Evolutionary conservation across 306 rosid genomes (phyloP), one percentile per base, ranked within the genome.

Genomic region (Lathyrus oleraceus): DNA sequence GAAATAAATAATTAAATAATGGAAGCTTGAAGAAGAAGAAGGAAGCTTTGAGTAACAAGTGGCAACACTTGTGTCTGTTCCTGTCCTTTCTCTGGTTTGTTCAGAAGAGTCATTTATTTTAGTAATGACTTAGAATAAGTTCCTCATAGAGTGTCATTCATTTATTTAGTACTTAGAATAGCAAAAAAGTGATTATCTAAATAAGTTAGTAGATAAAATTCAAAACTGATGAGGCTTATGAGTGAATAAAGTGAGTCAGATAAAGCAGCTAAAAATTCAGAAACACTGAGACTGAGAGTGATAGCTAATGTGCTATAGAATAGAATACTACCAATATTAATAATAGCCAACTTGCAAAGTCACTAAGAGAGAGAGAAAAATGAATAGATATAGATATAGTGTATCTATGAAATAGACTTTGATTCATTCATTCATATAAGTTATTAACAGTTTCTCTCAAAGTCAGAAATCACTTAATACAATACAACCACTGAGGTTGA

Each of bases 401-500:
- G 38, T 32, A 40, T 6, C 45, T 21, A 10, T 35, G 35, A 15
- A n/a, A 30, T 58, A 15, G 56, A 71, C 48, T 51, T 57, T 16
- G 17, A 14, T 65, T 76, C 36, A 76, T 42, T 63, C 5, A 60
- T 62, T 21, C 12, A 17, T 51, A 52, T 49, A 25, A 60, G 48
- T 5, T 9, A 42, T 42, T 45, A 25, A 20, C 10, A 3, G 71
- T 49, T 42, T 68, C 54, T 87, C 79, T 60, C 58, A 68, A 78
- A 76, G 78, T 63, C 70, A 75, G 77, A 76, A 63, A 58, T 32
- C 65, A 63, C 65, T 81, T 14, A 63, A 77, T 71, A 77, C 70
- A 63, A 77, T 71, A 77, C 70, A 27, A 39, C 30, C 30, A 1
- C n/a, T 38, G 15, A 61, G 67, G 6, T 5, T 38, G 32, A 62